Base-by-base conservation (phyloP, 2,329 filamentous ascomycete species). In the Talaromyces funiculosus region DNA sequence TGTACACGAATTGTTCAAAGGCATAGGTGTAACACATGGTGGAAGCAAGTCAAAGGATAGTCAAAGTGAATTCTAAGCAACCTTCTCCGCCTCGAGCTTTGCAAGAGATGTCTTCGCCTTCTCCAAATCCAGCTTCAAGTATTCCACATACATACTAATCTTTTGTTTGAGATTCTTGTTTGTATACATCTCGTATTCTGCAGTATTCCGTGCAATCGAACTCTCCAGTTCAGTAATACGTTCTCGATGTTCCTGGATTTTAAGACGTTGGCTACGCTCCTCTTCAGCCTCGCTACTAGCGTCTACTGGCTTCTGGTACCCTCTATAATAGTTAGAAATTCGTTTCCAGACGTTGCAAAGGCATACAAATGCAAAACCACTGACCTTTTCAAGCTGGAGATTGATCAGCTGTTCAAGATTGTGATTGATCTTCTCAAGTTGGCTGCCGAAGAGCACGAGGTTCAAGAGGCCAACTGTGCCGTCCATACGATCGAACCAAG, bases 211-310 rank as follows among this genome's bases (percentile, higher is more conserved):
- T 16, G 69, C 68, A 37, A 78, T 74, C 37, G 74, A 65, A 3
- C 70, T 68, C 53, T 79, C 75, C 18, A 79, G 64, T 57, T 79
- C 76, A 1, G 68, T 71, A 60, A 79, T 75, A 58, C 77, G 72
- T 62, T 80, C 77, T 12, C 75, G 75, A 43, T 75, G 75, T 60
- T 78, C 73, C 60, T 78, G 75, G 26, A 75, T 65, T 45, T 77
- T 72, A 22, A 68, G 74, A 55, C 73, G 74, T 78, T 75, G 49
- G 78, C 75, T 10, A 77, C 57, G 40, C 74, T 74, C 8, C 72
- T 71, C 20, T 72, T 70, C n/a, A n/a, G 67, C 65, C 18, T 57
- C 45, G 18, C 20, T 24, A 33, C 42, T 26, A 3, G 33, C 24
- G 8, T 72, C 74, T 26, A 45, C 22, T 26, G 42, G 22, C 4